Evolutionary conservation across 2,329 filamentous ascomycete genomes (phyloP), one percentile per base, ranked within the genome.

Genomic region (Apiospora koreana): DNA sequence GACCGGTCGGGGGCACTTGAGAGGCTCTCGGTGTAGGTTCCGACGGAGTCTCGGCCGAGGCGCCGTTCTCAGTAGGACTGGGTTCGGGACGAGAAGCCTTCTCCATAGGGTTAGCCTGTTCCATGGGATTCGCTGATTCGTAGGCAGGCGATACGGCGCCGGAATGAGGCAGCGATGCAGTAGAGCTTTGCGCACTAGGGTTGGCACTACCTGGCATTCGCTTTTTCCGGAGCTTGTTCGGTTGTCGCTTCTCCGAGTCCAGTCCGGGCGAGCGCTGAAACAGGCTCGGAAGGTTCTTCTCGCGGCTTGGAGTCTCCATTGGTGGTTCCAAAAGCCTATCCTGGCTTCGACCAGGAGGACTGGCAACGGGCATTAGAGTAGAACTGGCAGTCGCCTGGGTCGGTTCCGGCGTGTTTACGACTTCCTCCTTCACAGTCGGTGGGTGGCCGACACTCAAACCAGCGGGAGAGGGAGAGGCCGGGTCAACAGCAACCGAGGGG

Each of bases 181-280:
- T 92, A 21, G 96, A 98, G 78, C 95, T 98, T 73, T 97, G 94
- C 0, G 95, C 95, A 78, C 95, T 98, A 25, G 91, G 92, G 75
- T 94, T 95, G 28, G 92, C 83, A 77, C 93, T 94, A 54, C 90
- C 91, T 0, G 93, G 91, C 69, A 93, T 84, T 73, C 91, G 87
- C 81, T 94, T 97, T 85, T 98, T 98, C 80, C 92, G 93, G 68
- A 99, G 84, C 81, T 98, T 97, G 77, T 97, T 98, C 0, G 94
- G 94, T 78, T 92, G 92, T 64, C 93, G 89, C 75, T 88, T 91
- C 72, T 91, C 91, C 46, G 84, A 86, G 54, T 89, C 88, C 35
- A 83, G 86, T 0, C 87, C 86, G 0, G 92, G 89, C 2, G 92
- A 91, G 73, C 91, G 88, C 76, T 92, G 88, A 77, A 97, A 92